Percentiles rank a stretch among this genome's conserved stretches.
These are phyloP conservation scores for Cyclostephanos tholiformis DNA, from an alignment of 108 stramenopile species.

Conservation along the genomic window DNA sequence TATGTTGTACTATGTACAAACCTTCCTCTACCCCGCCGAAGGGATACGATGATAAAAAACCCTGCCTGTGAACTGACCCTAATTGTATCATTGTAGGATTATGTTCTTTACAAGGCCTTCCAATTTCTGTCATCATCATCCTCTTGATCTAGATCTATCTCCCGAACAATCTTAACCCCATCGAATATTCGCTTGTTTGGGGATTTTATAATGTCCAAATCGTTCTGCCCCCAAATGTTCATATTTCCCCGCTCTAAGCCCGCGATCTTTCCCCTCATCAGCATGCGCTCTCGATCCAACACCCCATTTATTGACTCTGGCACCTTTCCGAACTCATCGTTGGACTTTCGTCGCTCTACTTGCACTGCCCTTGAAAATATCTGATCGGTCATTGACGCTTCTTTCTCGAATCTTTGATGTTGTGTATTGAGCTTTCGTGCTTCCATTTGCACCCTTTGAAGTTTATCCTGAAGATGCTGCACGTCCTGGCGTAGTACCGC, in stretches of 20 bases:
- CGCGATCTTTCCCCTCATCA: slow-evolving; percentile 29
- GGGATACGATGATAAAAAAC: no score
- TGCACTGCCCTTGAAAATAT: slow-evolving; percentile 21
- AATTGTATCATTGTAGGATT: no score
- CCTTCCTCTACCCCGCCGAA: no score
- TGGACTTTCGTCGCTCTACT: slow-evolving; percentile 32
- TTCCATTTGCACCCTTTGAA: slow-evolving; percentile 32
- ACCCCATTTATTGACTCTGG: slow-evolving; percentile 29
- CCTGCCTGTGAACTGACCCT: no score
- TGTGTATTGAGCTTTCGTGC: slow-evolving; percentile 21
- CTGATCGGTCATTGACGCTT: slow-evolving; percentile 19
- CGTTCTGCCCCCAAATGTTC: slow-evolving; percentile 14
- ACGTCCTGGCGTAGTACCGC: slow-evolving; percentile 23
- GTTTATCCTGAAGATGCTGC: slow-evolving; percentile 20
- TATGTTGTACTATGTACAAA: no score
- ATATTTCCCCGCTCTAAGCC: not conserved
- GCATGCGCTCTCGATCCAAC: slow-evolving; percentile 26
- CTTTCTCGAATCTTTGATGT: slow-evolving; percentile 36
- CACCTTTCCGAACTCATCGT: slow-evolving; percentile 29
- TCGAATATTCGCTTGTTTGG: slow-evolving; percentile 11
- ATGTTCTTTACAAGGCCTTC: slow-evolving; percentile 6
- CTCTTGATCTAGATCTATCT: slow-evolving; percentile 7
- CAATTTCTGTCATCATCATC: slow-evolving; percentile 12
- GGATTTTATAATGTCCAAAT: slow-evolving; percentile 15
- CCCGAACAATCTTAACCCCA: slow-evolving; percentile 29